Percentiles rank a stretch among this genome's conserved stretches.
phyloP scores from a whole-genome alignment of 2,329 filamentous ascomycete species.

The Penicillium sp. region DNA sequence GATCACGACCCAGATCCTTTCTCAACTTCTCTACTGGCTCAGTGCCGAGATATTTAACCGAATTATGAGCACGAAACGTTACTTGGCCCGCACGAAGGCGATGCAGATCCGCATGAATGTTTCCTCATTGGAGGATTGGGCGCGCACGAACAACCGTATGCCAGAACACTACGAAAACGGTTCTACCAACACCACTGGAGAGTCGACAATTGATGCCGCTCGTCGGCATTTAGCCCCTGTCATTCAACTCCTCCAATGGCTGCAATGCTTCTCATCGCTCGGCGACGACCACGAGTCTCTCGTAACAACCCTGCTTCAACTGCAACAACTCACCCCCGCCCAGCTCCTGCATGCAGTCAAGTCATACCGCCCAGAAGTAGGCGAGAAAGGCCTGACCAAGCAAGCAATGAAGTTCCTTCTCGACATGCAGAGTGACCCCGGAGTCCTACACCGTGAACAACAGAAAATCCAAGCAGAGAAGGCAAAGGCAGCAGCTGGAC shows the following conservation, averaged over 20 bases:
- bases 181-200: constrained; percentile 78
- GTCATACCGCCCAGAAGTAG: constrained; percentile 91
- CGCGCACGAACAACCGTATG: constrained; percentile 84
- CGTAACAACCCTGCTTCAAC: constrained; percentile 81
- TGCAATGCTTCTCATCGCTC: constrained; percentile 94
- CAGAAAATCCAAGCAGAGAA: constrained; percentile 32
- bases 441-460: constrained; percentile 49
- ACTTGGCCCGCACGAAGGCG: constrained; percentile 91
- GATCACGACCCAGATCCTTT: constrained; percentile 85
- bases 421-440: constrained; percentile 72
- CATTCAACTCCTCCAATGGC: constrained; percentile 92
- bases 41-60: constrained; percentile 95
- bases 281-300: constrained; percentile 87
- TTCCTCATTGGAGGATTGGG: constrained; percentile 93
- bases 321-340: constrained; percentile 78
- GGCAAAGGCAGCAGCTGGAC: constrained; percentile 18
- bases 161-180: constrained; percentile 95
- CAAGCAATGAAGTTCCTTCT: constrained; percentile 82
- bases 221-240: constrained; percentile 82
- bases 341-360: constrained; percentile 90
- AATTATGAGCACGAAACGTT: constrained; percentile 94
- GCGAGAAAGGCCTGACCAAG: constrained; percentile 87
- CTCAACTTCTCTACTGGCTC: constrained; percentile 94
- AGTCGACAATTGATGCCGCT: constrained; percentile 80
- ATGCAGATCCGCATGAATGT: constrained; percentile 99